Conservation (phyloP, 768 basidiomycete genomes). For the Tylopilus cervinicoccineus region DNA sequence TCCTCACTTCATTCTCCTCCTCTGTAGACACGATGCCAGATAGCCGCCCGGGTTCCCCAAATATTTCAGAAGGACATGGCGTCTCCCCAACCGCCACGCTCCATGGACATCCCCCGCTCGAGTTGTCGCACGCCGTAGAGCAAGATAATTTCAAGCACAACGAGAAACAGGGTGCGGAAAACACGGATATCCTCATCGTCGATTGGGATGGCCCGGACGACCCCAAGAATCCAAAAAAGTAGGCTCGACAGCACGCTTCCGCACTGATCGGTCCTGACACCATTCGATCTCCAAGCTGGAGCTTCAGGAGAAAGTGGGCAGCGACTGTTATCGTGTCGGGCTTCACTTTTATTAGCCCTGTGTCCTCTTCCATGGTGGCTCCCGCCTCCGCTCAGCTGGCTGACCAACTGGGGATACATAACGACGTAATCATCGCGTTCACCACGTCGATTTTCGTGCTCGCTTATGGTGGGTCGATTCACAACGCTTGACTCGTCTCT, state of each 20-base stretch:
- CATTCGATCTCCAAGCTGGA: constrained; percentile 44
- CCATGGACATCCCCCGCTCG: background rate
- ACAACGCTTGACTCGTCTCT: background rate
- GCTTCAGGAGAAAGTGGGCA: constrained; percentile 55
- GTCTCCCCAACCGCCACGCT: constrained; percentile 11
- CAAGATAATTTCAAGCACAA: background rate
- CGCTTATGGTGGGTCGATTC: constrained; percentile 45
- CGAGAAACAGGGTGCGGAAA: background rate
- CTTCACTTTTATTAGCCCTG: constrained; percentile 65
- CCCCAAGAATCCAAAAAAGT: constrained; percentile 58
- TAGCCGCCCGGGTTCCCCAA: background rate
- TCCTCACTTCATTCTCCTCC: background rate
- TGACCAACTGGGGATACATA: constrained; percentile 52
- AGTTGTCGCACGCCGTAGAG: background rate
- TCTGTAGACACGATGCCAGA: background rate
- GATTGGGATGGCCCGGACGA: constrained; percentile 65
- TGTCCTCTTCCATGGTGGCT: constrained; percentile 73
- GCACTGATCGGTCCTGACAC: background rate
- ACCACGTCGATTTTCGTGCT: constrained; percentile 57
- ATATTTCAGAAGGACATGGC: background rate
- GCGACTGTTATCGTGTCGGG: constrained; percentile 60
- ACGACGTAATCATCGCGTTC: constrained; percentile 45
- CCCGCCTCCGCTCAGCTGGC: constrained; percentile 55
- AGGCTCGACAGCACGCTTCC: constrained; percentile 2
- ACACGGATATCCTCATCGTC: constrained; percentile 32